Conservation (phyloP, 73 alveolate species). For the Blepharisma stoltei region DNA sequence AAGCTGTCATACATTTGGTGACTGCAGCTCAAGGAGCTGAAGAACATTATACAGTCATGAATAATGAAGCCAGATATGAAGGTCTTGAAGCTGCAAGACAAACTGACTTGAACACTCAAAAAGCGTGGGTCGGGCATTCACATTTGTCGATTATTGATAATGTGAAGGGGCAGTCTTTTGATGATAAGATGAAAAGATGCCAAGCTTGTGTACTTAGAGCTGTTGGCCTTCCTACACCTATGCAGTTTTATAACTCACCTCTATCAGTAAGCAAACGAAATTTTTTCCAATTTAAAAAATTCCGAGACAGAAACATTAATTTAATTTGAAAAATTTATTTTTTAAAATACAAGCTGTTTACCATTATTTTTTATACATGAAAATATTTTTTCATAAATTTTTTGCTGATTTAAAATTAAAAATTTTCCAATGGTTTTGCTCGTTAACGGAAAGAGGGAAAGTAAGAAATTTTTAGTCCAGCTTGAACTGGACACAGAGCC, state of each 20-base stretch:
- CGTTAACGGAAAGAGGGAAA: no score
- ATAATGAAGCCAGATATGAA: conserved; percentile 71
- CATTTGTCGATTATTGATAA: conserved; percentile 54
- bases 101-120: conserved; percentile 50
- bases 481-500: background rate
- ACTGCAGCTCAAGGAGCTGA: conserved; percentile 83
- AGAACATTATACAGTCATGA: conserved; percentile 42
- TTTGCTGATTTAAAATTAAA: no score
- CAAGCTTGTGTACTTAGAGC: conserved; percentile 38
- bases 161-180: conserved; percentile 46
- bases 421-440: no score
- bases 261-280: no score
- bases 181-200: conserved; percentile 59
- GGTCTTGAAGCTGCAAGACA: conserved; percentile 52
- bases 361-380: no score
- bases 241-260: conserved; percentile 36
- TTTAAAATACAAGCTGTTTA: no score
- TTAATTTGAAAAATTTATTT: no score
- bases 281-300: no score
- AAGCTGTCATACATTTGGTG: conserved; percentile 68
- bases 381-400: no score
- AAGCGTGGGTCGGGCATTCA: conserved; percentile 72
- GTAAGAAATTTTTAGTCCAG: conserved; percentile 23
- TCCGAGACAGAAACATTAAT: no score
- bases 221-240: conserved; percentile 53